Evolutionary conservation across 2,329 filamentous ascomycete genomes (phyloP), one percentile per base, ranked within the genome.

Genomic region (Diaporthe citri): DNA sequence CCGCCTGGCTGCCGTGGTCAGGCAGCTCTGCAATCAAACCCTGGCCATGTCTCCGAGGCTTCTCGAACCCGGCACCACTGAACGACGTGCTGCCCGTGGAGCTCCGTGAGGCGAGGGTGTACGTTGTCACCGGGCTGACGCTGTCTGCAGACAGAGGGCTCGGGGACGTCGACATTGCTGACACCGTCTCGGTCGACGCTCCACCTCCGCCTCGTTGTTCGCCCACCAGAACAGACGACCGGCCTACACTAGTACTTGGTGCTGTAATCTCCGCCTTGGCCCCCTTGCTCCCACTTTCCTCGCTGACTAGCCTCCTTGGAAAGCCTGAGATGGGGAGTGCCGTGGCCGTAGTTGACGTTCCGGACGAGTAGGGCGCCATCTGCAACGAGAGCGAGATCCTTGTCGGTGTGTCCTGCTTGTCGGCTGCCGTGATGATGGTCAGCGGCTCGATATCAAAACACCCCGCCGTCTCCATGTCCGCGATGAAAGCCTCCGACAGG

Each of bases 1-100:
- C 64, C 34, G 64, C 64, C 31, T 69, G 64, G n/a, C 64, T 69
- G 3, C 64, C 64, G 13, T 69, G 64, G 48, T 69, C 64, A 20
- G 64, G 64, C 34, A 69, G 34, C 64, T 69, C 64, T 9, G 64
- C 64, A 4, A 69, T 69, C n/a, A 41, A 20, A 4, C 8, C 48
- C 34, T 31, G 34, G 0, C 8, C 34, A 1, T 22, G 34, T 6
- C 48, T 9, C 34, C 64, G 20, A 3, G 48, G 46, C 48, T 69
- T 69, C n/a, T 69, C 64, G 15, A 69, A 15, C 15, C 46, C 64
- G 2, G 39, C 12, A 4, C 22, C 64, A 3, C 64, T 20, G 2
- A 69, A 36, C 1, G 64, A 69, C n/a, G 48, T 28, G 46, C 64
- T 69, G 12, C 46, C 64, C 22, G 64, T 69, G 13, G 64, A 69